phyloP scores from a whole-genome alignment of 768 basidiomycete genomes.

The Gyrodon lividus region DNA sequence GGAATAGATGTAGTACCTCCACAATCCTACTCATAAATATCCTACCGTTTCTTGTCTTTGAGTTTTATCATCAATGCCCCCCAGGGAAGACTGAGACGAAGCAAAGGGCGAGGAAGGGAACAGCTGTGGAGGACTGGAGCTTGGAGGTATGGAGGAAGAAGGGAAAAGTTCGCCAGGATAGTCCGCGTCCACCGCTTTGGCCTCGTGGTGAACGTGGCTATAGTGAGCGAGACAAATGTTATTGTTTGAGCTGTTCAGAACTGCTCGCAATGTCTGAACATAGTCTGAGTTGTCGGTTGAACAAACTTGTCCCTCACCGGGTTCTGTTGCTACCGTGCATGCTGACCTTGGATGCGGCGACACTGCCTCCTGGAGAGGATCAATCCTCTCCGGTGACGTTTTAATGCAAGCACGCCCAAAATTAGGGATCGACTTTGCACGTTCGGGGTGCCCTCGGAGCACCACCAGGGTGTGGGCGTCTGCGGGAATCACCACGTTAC shows the following conservation, averaged over 20 bases:
- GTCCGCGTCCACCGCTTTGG: slow-evolving; percentile 1
- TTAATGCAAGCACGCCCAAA: too few relatives aligned
- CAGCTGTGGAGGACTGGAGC: slow-evolving; percentile 47
- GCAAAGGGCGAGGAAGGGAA: slow-evolving; percentile 44
- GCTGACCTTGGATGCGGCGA: not conserved
- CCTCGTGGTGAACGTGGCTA: slow-evolving; percentile 3
- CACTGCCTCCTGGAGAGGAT: not conserved
- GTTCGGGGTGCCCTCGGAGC: too few relatives aligned
- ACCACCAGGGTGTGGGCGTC: not conserved
- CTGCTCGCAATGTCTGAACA: not conserved
- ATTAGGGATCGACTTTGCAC: too few relatives aligned
- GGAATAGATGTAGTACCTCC: not conserved
- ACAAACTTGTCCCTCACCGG: not conserved
- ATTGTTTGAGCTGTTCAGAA: not conserved
- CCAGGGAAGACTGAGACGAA: slow-evolving; percentile 32
- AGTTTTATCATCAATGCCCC: slow-evolving; percentile 1
- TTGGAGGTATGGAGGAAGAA: slow-evolving; percentile 34
- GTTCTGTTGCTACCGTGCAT: not conserved
- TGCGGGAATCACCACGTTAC: not conserved
- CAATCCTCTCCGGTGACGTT: too few relatives aligned
- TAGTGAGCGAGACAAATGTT: not conserved
- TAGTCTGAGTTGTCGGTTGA: not conserved
- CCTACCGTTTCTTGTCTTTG: slow-evolving; percentile 19
- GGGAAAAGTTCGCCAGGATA: slow-evolving; percentile 5
- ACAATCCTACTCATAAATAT: not conserved